These are phyloP conservation scores for Candida corydali DNA, from an alignment of 805 yeast species.

Conservation along the genomic window DNA sequence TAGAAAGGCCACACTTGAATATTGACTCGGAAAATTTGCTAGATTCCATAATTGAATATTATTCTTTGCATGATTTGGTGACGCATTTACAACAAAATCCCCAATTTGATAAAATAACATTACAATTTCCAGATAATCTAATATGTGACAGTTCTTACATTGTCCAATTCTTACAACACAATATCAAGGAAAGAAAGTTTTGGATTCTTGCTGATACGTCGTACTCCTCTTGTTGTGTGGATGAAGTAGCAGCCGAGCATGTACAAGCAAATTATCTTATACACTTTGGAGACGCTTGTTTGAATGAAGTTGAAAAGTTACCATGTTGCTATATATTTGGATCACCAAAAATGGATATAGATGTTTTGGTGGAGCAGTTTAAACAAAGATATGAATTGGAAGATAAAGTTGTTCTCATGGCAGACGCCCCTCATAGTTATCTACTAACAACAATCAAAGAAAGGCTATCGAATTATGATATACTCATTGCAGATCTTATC, in stretches of 20 bases:
- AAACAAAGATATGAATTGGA: conserved; percentile 33
- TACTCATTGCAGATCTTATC: conserved; percentile 31
- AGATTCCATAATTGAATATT: conserved; percentile 44
- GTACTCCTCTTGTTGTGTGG: conserved; percentile 92
- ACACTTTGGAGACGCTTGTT: conserved; percentile 94
- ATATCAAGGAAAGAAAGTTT: not conserved
- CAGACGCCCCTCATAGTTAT: conserved; percentile 65
- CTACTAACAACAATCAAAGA: conserved; percentile 38
- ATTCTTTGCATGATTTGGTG: conserved; percentile 49
- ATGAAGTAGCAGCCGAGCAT: conserved; percentile 95
- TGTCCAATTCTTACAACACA: conserved; percentile 46
- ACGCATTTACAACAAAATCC: conserved; percentile 31
- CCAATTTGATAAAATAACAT: conserved; percentile 53
- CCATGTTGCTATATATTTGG: conserved; percentile 82
- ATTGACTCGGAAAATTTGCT: conserved; percentile 21
- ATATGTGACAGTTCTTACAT: conserved; percentile 77
- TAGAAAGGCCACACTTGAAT: conserved; percentile 22
- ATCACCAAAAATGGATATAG: conserved; percentile 50
- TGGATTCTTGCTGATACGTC: conserved; percentile 96
- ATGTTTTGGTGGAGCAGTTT: conserved; percentile 36
- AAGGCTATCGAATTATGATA: conserved; percentile 27
- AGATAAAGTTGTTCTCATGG: conserved; percentile 58
- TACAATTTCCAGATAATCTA: conserved; percentile 86
- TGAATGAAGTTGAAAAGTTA: conserved; percentile 71
- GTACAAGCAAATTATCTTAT: conserved; percentile 79